phyloP scores from a whole-genome alignment of 1,139 yeast genomes.

The Geotrichum fermentans region DNA sequence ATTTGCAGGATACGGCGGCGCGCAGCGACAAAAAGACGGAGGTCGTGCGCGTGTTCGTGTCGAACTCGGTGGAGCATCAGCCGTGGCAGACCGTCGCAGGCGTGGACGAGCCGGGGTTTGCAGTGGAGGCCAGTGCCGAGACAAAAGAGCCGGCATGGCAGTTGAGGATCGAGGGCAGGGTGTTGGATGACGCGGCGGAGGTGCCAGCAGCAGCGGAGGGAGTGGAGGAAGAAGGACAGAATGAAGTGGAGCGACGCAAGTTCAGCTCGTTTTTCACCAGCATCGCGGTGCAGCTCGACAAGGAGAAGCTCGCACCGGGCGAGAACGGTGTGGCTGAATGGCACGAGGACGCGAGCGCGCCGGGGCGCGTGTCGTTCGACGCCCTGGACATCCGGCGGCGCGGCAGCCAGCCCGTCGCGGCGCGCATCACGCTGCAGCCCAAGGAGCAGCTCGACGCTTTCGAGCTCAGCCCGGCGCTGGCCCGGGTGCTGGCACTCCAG shows the following conservation, averaged over 20 bases:
- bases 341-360: conserved; percentile 46
- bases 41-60: conserved; percentile 72
- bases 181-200: conserved; percentile 47
- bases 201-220: conserved; percentile 39
- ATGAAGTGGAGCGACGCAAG: conserved; percentile 46
- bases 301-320: conserved; percentile 38
- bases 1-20: conserved; percentile 65
- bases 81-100: conserved; percentile 66
- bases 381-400: conserved; percentile 81
- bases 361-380: conserved; percentile 57
- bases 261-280: conserved; percentile 82
- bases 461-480: conserved; percentile 58
- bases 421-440: conserved; percentile 73
- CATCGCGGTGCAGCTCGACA: conserved; percentile 68
- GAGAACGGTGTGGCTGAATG: conserved; percentile 52
- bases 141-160: conserved; percentile 57
- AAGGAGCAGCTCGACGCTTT: conserved; percentile 66
- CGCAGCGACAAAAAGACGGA: conserved; percentile 44
- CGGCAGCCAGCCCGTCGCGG: conserved; percentile 62
- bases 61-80: conserved; percentile 79
- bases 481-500: conserved; percentile 64
- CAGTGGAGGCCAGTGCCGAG: conserved; percentile 11
- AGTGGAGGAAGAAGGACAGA: conserved; percentile 47
- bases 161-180: conserved; percentile 78
- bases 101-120: conserved; percentile 38